Evolutionary conservation across 257 asterid species (phyloP), one percentile per base, ranked within the genome.

Genomic region (Forsythia viridissima): DNA sequence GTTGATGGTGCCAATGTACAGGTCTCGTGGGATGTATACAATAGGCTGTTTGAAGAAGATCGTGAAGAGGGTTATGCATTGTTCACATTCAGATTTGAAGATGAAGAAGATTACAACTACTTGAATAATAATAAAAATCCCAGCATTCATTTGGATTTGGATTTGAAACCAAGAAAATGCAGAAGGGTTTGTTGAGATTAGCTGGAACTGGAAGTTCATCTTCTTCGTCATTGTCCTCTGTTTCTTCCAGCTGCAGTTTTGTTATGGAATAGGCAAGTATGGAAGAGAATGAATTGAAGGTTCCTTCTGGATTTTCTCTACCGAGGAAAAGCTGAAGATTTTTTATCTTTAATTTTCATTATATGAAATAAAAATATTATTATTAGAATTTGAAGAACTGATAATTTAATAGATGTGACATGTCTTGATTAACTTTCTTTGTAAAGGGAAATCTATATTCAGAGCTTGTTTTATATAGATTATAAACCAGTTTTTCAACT

Each of bases 181-280:
- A 80, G 82, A 90, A 82, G 24, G 65, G 65, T 15, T 18, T 55
- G 24, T 18, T 55, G 65, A 55, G 65, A n/a, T 77, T 79, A 3
- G 76, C 85, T 1, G 52, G 87, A 59, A 86, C 24, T 24, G 24
- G 24, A 24, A 24, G 86, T 36, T 87, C 90, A 40, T 87, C 88
- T 1, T 81, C 84, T 5, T 87, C 89, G 16, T 89, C 91, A 2
- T 30, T 89, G 46, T 88, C 92, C 1, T 90, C 94, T 15, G 86
- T 87, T 41, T 88, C 92, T 5, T 84, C 88, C 5, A 84, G 86
- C 43, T 87, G 90, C 78, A 86, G 88, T 38, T 86, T 91, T 4
- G 94, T 90, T 2, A 86, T 90, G 90, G 92, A 90, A 39, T 90
- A 92, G 94, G 94, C 86, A 9, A 86, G 90, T 36, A 76, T 80